These are phyloP conservation scores for Colletotrichum lindemuthianum DNA, from an alignment of 2,329 filamentous ascomycete species.

Conservation along the genomic window DNA sequence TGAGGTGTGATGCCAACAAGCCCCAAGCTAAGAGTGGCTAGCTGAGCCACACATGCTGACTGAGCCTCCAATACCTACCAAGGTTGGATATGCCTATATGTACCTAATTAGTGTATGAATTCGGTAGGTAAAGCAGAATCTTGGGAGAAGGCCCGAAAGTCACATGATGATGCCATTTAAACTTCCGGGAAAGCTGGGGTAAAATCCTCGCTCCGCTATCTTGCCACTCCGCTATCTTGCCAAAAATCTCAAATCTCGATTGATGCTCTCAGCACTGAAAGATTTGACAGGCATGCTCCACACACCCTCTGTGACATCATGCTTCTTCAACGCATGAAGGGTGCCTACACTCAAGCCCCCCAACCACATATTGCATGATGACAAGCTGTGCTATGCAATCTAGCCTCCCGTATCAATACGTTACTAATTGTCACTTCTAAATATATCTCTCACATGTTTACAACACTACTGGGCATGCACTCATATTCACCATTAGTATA, in stretches of 20 bases:
- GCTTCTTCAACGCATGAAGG: conserved; percentile 11
- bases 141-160: not conserved
- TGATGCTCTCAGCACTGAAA: conserved; percentile 13
- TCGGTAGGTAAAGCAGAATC: too few species aligned
- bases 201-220: not conserved
- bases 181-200: conserved; percentile 11
- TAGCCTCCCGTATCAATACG: not conserved
- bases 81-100: too few species aligned
- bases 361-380: not conserved
- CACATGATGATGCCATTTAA: conserved; percentile 18
- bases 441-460: conserved; percentile 2
- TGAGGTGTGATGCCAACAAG: too few species aligned
- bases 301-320: conserved; percentile 32
- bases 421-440: conserved; percentile 15
- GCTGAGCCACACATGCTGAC: too few species aligned
- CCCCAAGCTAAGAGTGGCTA: too few species aligned
- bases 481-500: not conserved
- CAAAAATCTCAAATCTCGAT: conserved; percentile 21
- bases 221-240: not conserved
- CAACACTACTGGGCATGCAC: not conserved
- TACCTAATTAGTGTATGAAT: too few species aligned
- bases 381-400: conserved; percentile 12
- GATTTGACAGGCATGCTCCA: conserved; percentile 14
- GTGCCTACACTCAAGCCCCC: conserved; percentile 1
- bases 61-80: too few species aligned